Conservation (phyloP, 768 basidiomycete genomes). For the Kondoa malvinella region DNA sequence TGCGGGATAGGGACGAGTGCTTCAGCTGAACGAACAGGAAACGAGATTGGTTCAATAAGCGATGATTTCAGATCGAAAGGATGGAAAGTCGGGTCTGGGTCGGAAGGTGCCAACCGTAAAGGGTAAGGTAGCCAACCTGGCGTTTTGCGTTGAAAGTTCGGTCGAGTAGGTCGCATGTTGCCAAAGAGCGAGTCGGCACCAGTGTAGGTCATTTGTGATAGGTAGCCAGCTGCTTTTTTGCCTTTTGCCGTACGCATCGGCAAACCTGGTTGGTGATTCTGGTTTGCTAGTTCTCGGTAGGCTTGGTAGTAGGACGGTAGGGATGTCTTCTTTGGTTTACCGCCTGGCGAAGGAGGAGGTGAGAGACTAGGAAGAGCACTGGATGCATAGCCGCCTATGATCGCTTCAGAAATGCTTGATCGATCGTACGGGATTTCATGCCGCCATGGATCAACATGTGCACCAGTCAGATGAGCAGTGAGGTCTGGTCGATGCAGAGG, state of each 20-base stretch:
- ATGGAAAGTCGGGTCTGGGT: conserved; percentile 2
- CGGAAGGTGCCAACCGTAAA: neutral
- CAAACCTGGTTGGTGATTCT: neutral
- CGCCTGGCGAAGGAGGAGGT: neutral
- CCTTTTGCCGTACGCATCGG: neutral
- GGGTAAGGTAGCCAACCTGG: conserved; percentile 6
- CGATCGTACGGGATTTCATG: neutral
- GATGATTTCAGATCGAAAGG: conserved; percentile 2
- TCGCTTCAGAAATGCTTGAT: neutral
- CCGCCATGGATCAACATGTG: conserved; percentile 3
- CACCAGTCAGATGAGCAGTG: neutral
- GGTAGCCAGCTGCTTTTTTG: neutral
- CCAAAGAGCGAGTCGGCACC: neutral
- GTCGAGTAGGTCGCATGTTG: neutral
- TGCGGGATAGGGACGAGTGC: neutral
- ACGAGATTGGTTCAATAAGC: neutral
- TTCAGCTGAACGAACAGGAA: neutral
- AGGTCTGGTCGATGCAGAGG: conserved; percentile 1
- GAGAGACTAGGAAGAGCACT: neutral
- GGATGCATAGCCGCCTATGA: neutral
- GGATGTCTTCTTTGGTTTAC: neutral
- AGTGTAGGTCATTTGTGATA: neutral
- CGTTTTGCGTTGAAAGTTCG: neutral
- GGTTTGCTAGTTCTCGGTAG: neutral
- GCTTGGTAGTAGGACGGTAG: conserved; percentile 1